These are phyloP conservation scores for Yamadazyma insecticola DNA, from an alignment of 805 yeast genomes.

Conservation along the genomic window DNA sequence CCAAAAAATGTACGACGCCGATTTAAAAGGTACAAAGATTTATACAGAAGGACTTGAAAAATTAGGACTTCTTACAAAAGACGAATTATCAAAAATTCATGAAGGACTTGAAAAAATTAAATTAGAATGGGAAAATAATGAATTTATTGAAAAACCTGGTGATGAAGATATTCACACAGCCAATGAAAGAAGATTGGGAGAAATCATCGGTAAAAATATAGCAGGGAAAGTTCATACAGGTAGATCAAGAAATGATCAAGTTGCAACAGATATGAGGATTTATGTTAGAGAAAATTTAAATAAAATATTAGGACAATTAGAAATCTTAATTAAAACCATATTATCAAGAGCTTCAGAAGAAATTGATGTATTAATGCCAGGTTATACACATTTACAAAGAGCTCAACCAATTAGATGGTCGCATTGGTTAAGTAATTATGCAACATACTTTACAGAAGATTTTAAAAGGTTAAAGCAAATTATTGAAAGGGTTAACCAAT, in stretches of 20 bases:
- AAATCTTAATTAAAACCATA: constrained; percentile 62
- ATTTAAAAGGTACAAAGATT: constrained; percentile 88
- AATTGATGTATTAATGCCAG: constrained; percentile 94
- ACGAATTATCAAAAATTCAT: constrained; percentile 79
- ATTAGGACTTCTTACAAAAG: constrained; percentile 64
- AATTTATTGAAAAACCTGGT: constrained; percentile 72
- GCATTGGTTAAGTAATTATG: constrained; percentile 93
- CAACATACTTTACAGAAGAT: constrained; percentile 91
- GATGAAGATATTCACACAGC: constrained; percentile 99
- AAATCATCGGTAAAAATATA: constrained; percentile 85
- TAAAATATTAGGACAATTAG: constrained; percentile 53
- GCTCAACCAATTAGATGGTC: constrained; percentile 99
- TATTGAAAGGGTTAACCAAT: constrained; percentile 73
- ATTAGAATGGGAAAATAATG: constrained; percentile 73
- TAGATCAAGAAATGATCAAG: constrained; percentile 97
- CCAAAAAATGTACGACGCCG: constrained; percentile 90
- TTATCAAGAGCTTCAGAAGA: constrained; percentile 75
- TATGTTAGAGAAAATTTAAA: constrained; percentile 78
- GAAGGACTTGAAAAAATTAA: constrained; percentile 69
- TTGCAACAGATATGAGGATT: constrained; percentile 97
- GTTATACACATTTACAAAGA: constrained; percentile 96
- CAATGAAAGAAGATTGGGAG: constrained; percentile 96
- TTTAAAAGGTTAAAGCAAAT: constrained; percentile 79
- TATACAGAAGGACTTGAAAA: constrained; percentile 85
- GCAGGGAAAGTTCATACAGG: constrained; percentile 99